These are phyloP conservation scores for Candida coleopterorum DNA, from an alignment of 805 yeast species.

Conservation along the genomic window DNA sequence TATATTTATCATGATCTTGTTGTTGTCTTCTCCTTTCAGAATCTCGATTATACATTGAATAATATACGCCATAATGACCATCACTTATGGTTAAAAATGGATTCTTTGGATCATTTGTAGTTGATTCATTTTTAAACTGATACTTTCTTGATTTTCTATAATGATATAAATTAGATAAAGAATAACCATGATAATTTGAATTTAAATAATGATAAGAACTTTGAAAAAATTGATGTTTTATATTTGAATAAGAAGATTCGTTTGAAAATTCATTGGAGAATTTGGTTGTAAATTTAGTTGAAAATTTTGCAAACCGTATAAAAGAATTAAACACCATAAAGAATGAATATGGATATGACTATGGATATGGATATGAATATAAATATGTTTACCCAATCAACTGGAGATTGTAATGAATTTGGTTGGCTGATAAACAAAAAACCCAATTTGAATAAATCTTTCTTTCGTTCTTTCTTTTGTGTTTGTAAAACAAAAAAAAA, in stretches of 20 bases:
- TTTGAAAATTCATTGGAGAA: slow-evolving; percentile 7
- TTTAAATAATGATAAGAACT: slow-evolving; percentile 14
- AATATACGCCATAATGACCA: slow-evolving; percentile 44
- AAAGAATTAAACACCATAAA: slow-evolving; percentile 9
- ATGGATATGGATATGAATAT: too few relatives aligned
- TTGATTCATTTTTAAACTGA: slow-evolving; percentile 1
- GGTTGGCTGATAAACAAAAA: too few relatives aligned
- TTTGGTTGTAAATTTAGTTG: slow-evolving; percentile 10
- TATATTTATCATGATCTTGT: slow-evolving; percentile 9
- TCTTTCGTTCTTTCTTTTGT: too few relatives aligned
- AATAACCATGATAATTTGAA: neutral
- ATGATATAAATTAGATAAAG: neutral
- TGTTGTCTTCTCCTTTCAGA: slow-evolving; percentile 10
- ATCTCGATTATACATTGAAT: slow-evolving; percentile 35
- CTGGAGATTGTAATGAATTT: too few relatives aligned
- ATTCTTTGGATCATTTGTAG: slow-evolving; percentile 1
- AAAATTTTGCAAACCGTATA: slow-evolving; percentile 8
- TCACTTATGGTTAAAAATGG: slow-evolving; percentile 22
- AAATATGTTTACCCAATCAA: neutral
- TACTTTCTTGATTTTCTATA: neutral
- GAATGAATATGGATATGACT: too few relatives aligned
- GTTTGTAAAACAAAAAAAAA: too few relatives aligned
- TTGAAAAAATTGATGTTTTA: slow-evolving; percentile 12
- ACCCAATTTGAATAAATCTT: too few relatives aligned
- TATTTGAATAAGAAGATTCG: neutral